Conservation (phyloP, 352 stramenopile genomes). For the Phytophthora litchii region DNA sequence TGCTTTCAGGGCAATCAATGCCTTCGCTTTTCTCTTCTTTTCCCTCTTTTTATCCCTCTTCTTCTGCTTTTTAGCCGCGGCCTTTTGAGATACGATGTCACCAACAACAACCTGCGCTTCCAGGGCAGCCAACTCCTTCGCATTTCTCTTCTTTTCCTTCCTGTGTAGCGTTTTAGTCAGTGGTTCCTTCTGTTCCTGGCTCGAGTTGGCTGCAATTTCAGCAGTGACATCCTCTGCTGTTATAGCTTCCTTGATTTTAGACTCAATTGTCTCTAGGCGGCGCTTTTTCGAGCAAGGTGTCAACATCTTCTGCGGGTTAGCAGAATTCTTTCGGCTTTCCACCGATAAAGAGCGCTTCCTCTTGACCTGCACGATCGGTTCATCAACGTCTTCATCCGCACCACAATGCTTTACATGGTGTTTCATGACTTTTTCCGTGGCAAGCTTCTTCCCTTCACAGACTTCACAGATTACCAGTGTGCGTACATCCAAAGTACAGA, state of each 20-base stretch:
- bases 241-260: background rate
- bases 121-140: too few relatives aligned
- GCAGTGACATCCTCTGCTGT: background rate
- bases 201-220: background rate
- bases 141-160: too few relatives aligned
- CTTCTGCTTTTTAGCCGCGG: too few relatives aligned
- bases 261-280: constrained; percentile 26
- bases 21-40: constrained; percentile 15
- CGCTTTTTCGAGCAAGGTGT: constrained; percentile 16
- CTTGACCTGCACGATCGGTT: constrained; percentile 23
- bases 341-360: constrained; percentile 37
- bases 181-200: constrained; percentile 6
- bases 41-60: constrained; percentile 21
- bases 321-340: constrained; percentile 1
- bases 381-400: constrained; percentile 19
- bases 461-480: constrained; percentile 48
- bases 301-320: background rate
- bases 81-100: too few relatives aligned
- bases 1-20: constrained; percentile 1
- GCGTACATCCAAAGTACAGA: constrained; percentile 43
- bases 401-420: constrained; percentile 48
- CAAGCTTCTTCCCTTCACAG: constrained; percentile 56
- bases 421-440: constrained; percentile 47
- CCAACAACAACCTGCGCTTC: too few relatives aligned
- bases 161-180: background rate